phyloP scores from a whole-genome alignment of 2,329 filamentous ascomycete species.

The Pseudogymnoascus destructans region DNA sequence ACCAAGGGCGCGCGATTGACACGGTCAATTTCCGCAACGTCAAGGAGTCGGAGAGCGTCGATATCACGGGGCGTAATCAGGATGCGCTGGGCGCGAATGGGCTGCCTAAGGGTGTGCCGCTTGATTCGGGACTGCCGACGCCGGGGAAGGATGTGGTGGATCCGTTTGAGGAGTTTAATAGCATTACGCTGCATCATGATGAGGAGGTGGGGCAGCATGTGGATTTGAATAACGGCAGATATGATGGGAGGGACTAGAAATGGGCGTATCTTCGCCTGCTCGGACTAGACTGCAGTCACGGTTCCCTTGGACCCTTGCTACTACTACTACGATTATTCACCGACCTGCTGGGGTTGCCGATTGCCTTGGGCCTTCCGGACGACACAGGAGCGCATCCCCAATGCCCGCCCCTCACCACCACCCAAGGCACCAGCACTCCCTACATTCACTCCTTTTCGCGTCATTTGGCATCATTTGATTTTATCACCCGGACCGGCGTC shows the following conservation, averaged over 20 bases:
- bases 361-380: background rate
- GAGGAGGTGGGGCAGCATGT: constrained; percentile 40
- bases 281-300: background rate
- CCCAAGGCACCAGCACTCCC: background rate
- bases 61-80: constrained; percentile 51
- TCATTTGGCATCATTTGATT: background rate
- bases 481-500: background rate
- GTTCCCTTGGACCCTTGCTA: background rate
- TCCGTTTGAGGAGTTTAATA: constrained; percentile 98
- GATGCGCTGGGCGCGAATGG: constrained; percentile 27
- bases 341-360: background rate
- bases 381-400: background rate
- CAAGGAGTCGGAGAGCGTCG: constrained; percentile 91
- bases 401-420: background rate
- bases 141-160: constrained; percentile 71
- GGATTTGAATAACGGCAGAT: constrained; percentile 9
- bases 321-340: background rate
- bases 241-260: constrained; percentile 1
- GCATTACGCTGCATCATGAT: constrained; percentile 91
- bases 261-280: background rate
- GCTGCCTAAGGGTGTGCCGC: constrained; percentile 61
- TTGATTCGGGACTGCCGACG: constrained; percentile 75
- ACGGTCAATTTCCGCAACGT: constrained; percentile 96
- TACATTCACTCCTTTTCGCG: background rate
- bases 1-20: constrained; percentile 79